Percentiles rank a stretch among this genome's conserved stretches.
phyloP scores from a whole-genome alignment of 495 filamentous ascomycete genomes.

The Trichoderma erinaceum region DNA sequence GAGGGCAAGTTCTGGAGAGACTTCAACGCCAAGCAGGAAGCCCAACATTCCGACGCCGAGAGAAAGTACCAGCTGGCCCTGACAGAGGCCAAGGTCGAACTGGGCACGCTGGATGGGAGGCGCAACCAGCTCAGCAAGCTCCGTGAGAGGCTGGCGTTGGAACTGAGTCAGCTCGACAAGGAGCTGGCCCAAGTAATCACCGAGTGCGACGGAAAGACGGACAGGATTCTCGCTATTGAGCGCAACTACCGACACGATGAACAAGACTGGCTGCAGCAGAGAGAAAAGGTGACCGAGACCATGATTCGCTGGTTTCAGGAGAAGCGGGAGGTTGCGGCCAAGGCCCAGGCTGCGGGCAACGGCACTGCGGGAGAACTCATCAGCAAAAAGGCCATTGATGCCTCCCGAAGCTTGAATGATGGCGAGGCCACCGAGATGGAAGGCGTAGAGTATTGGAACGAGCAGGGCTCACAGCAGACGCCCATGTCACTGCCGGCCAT shows the following conservation, averaged over 20 bases:
- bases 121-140: constrained; percentile 3
- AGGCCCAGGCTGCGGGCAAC: neutral
- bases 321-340: neutral
- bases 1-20: constrained; percentile 14
- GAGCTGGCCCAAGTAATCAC: constrained; percentile 5
- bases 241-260: neutral
- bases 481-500: neutral
- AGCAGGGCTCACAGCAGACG: neutral
- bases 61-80: neutral
- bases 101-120: neutral
- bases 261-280: neutral
- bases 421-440: neutral
- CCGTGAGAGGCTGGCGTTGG: neutral
- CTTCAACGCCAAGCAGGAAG: neutral
- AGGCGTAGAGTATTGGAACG: neutral
- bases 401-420: no score
- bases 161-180: constrained; percentile 3
- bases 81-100: constrained; percentile 3
- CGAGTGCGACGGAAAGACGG: neutral
- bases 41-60: neutral
- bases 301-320: constrained; percentile 14
- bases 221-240: neutral
- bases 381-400: neutral
- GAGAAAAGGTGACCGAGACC: neutral
- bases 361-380: neutral